Evolutionary conservation across 139 green algal genomes (phyloP).

Genomic region (Nannochloris sp.): DNA sequence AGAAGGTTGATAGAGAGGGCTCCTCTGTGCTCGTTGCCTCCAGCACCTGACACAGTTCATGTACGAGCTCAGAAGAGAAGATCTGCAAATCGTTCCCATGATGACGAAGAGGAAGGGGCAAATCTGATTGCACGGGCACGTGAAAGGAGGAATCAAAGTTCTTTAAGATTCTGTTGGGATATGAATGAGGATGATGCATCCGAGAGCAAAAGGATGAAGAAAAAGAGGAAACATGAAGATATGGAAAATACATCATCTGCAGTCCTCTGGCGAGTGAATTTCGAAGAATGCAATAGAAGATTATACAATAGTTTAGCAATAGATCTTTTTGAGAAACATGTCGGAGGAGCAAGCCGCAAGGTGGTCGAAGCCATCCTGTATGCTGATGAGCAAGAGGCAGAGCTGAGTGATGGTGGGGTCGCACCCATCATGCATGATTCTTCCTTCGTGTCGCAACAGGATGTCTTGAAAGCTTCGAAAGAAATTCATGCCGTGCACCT

Average conservation of each 20-base stretch:
- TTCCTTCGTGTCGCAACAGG: neutral
- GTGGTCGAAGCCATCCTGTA: constrained; percentile 40
- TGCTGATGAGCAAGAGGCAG: constrained; percentile 7
- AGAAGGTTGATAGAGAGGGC: constrained; percentile 25
- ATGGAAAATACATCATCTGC: neutral
- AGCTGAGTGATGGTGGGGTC: neutral
- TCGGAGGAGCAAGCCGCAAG: constrained; percentile 20
- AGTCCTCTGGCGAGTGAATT: constrained; percentile 37
- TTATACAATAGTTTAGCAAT: constrained; percentile 32
- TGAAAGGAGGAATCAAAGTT: neutral
- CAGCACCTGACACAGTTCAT: constrained; percentile 20
- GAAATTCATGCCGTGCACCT: neutral
- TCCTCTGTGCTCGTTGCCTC: constrained; percentile 16
- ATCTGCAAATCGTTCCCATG: constrained; percentile 19
- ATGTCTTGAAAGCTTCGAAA: neutral
- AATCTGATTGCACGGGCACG: neutral
- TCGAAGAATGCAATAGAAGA: constrained; percentile 49
- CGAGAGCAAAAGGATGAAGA: neutral
- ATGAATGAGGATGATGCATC: neutral
- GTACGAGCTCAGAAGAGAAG: constrained; percentile 21
- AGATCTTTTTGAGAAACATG: constrained; percentile 29
- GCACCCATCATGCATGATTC: too few species aligned
- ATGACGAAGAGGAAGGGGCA: constrained; percentile 26
- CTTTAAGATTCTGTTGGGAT: neutral
- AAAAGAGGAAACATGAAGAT: neutral